phyloP scores from a whole-genome alignment of 2,329 filamentous ascomycete species.

The Cryphonectria carpinicola region DNA sequence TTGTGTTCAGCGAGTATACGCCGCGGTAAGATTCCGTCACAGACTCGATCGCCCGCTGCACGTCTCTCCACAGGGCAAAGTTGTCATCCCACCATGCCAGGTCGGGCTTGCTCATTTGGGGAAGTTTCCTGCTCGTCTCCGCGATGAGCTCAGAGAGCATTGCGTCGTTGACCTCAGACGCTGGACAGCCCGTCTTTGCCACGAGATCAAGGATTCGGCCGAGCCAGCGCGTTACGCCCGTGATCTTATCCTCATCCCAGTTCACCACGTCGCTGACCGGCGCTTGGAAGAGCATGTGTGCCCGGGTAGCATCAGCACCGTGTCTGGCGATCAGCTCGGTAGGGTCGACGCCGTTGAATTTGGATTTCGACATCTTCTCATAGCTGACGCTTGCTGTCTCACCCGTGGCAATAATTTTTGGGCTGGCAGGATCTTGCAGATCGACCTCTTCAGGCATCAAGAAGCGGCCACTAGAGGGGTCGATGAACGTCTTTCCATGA shows the following conservation, averaged over 20 bases:
- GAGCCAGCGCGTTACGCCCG: constrained; percentile 82
- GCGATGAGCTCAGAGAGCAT: not conserved
- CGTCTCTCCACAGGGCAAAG: constrained; percentile 62
- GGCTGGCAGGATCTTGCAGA: constrained; percentile 56
- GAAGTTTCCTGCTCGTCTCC: constrained; percentile 33
- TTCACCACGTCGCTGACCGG: constrained; percentile 82
- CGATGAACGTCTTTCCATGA: constrained; percentile 80
- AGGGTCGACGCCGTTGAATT: constrained; percentile 89
- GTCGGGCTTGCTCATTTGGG: constrained; percentile 38
- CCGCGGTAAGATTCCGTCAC: constrained; percentile 71
- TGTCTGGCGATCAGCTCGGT: constrained; percentile 71
- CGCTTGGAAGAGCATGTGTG: constrained; percentile 88
- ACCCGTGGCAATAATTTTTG: constrained; percentile 65
- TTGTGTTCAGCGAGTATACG: constrained; percentile 79
- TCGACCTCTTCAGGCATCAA: constrained; percentile 77
- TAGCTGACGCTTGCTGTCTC: constrained; percentile 65
- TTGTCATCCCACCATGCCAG: constrained; percentile 51
- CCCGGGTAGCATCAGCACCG: constrained; percentile 81
- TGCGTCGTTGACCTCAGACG: constrained; percentile 42
- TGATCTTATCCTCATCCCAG: constrained; percentile 84
- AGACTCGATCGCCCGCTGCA: constrained; percentile 68
- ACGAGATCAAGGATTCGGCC: constrained; percentile 66
- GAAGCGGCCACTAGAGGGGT: constrained; percentile 76
- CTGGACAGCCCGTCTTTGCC: constrained; percentile 31
- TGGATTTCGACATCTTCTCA: constrained; percentile 96